Evolutionary conservation across 139 green algal species (phyloP).

Genomic region (Eudorina sp.): DNA sequence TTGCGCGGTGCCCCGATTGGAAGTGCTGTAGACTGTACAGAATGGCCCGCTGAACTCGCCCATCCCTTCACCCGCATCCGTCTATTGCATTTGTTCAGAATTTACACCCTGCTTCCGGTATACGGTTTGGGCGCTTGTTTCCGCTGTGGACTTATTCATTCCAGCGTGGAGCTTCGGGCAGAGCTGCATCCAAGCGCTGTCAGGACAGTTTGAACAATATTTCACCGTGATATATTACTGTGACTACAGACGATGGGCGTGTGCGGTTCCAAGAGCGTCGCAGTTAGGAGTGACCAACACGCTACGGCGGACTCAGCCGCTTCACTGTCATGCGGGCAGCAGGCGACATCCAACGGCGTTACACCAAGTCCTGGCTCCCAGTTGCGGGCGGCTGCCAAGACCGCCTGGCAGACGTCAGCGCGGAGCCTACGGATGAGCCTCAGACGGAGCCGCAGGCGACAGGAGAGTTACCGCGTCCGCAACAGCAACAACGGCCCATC

Average conservation of each 20-base stretch:
- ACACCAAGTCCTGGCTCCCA: neutral
- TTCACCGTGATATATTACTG: neutral
- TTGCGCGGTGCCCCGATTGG: too few species aligned
- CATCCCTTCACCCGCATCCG: too few species aligned
- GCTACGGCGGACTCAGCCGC: conserved; percentile 13
- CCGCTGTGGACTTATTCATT: too few species aligned
- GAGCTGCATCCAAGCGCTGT: too few species aligned
- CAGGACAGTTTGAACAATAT: too few species aligned
- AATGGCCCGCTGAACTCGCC: too few species aligned
- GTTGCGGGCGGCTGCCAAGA: conserved; percentile 12
- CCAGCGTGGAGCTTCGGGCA: too few species aligned
- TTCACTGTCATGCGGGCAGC: neutral
- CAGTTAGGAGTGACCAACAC: neutral
- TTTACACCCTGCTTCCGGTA: too few species aligned
- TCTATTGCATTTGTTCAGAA: too few species aligned
- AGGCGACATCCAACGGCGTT: neutral
- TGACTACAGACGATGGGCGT: neutral
- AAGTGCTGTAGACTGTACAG: too few species aligned
- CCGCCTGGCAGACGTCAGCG: conserved; percentile 26
- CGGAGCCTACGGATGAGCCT: conserved; percentile 12
- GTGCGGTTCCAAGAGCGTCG: conserved; percentile 6
- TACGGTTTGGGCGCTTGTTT: too few species aligned
- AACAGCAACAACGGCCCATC: neutral
- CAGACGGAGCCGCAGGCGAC: neutral
- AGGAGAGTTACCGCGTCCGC: conserved; percentile 1